These are phyloP conservation scores for Boletus reticulatus DNA, from an alignment of 768 basidiomycete species.

Conservation along the genomic window DNA sequence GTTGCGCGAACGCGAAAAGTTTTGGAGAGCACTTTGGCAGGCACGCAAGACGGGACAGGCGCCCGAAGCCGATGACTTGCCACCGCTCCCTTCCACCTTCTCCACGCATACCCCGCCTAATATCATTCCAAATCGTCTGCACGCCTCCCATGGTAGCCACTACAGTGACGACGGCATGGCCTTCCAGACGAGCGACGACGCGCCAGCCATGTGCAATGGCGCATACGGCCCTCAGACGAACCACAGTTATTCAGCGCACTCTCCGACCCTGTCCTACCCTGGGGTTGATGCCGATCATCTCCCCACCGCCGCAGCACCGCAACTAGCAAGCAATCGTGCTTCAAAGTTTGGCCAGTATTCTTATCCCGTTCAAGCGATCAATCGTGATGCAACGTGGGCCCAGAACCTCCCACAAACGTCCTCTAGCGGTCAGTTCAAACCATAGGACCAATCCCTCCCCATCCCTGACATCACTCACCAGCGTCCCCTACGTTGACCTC, in stretches of 20 bases:
- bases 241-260: constrained; percentile 44
- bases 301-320: constrained; percentile 26
- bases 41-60: constrained; percentile 56
- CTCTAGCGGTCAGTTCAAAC: constrained; percentile 29
- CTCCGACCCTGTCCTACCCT: constrained; percentile 44
- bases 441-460: constrained; percentile 26
- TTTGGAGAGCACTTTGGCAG: constrained; percentile 69
- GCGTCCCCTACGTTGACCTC: constrained; percentile 56
- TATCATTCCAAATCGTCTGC: constrained; percentile 35
- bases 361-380: constrained; percentile 37
- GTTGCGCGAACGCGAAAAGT: constrained; percentile 68
- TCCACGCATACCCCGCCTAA: constrained; percentile 33
- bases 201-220: constrained; percentile 41
- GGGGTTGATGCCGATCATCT: constrained; percentile 34
- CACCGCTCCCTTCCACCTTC: constrained; percentile 47
- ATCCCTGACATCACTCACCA: constrained; percentile 37
- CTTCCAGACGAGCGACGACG: constrained; percentile 51
- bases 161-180: constrained; percentile 42
- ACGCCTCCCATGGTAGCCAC: constrained; percentile 36
- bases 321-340: constrained; percentile 40
- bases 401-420: constrained; percentile 30
- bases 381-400: constrained; percentile 29
- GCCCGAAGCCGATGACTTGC: constrained; percentile 51
- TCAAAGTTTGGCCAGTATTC: constrained; percentile 54
- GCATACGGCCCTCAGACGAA: constrained; percentile 42